phyloP scores from a whole-genome alignment of 2,329 filamentous ascomycete genomes.

The Phyllosticta paracitricarpa region DNA sequence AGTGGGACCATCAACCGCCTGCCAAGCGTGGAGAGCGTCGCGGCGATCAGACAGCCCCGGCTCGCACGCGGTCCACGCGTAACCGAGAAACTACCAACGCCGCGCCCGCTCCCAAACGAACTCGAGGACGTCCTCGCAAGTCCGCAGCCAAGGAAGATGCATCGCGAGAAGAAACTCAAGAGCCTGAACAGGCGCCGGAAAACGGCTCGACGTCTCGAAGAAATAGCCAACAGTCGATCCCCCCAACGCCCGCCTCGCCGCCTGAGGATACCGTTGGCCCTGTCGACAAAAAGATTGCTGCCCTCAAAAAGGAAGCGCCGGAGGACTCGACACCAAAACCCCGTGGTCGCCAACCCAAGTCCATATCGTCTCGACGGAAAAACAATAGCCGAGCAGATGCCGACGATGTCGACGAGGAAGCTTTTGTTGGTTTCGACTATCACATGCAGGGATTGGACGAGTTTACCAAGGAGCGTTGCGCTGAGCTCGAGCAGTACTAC shows the following conservation, averaged over 20 bases:
- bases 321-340: slow-evolving; percentile 44
- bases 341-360: slow-evolving; percentile 52
- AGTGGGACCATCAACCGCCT: slow-evolving; percentile 91
- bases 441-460: slow-evolving; percentile 73
- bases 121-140: slow-evolving; percentile 38
- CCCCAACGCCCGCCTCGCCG: slow-evolving; percentile 34
- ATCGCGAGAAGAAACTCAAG: slow-evolving; percentile 20
- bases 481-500: slow-evolving; percentile 87
- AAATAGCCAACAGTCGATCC: slow-evolving; percentile 19
- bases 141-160: slow-evolving; percentile 18
- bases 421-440: slow-evolving; percentile 87
- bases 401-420: slow-evolving; percentile 76
- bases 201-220: slow-evolving; percentile 21
- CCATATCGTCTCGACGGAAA: slow-evolving; percentile 77
- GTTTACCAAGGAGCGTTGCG: slow-evolving; percentile 82
- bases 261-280: slow-evolving; percentile 13
- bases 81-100: slow-evolving; percentile 22
- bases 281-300: slow-evolving; percentile 11
- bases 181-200: slow-evolving; percentile 19
- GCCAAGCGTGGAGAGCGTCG: slow-evolving; percentile 76
- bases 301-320: slow-evolving; percentile 26
- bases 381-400: slow-evolving; percentile 71
- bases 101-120: slow-evolving; percentile 36
- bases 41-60: slow-evolving; percentile 22
- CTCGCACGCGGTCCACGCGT: slow-evolving; percentile 25